Base-by-base conservation (phyloP, 495 filamentous ascomycete genomes). In the Trypethelium eluteriae region DNA sequence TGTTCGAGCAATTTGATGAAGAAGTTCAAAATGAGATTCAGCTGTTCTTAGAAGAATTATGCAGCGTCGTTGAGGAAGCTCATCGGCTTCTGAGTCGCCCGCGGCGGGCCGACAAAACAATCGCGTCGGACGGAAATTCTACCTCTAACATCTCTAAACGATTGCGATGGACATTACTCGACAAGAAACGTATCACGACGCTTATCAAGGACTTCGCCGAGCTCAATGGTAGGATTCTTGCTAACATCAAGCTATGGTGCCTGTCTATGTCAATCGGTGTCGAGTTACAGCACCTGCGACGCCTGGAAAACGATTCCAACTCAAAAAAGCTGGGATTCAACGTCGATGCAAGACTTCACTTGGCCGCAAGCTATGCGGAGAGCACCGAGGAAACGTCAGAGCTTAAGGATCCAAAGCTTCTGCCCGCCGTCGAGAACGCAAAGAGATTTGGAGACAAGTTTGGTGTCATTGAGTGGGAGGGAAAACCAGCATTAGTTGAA, bases 211-310 rank as follows among this genome's bases (percentile, higher is more conserved):
- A 74, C 6, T 71, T 73, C 38, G 64, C 38, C 50, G 74, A 72
- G 11, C 53, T 72, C 67, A 75, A 75, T 64, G 67, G 66, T 14
- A 64, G 70, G 4, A 73, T 74, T 38, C 62, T 69, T 39, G 68
- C 73, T 35, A 68, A 73, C 18, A 67, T 76, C 16, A 72, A 76
- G 53, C 62, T 75, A 34, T 73, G 65, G 63, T 70, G 71, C 44
- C 36, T 74, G 16, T 67, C 69, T 5, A 66, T 63, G 16, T 63
- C 57, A 3, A 56, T 71, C 38, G 72, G 71, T 12, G 47, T 74
- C 6, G 66, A 70, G 34, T 38, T 73, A 12, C 68, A 71, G 50
- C 71, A 73, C 57, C 57, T 74, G 34, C 36, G 65, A 41, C 69
- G 53, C 32, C 47, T 74, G n/a, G 65, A 70, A 49, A 46, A 67